Base-by-base conservation (phyloP, 2,329 filamentous ascomycete genomes). In the Sordariomycetes sp. region DNA sequence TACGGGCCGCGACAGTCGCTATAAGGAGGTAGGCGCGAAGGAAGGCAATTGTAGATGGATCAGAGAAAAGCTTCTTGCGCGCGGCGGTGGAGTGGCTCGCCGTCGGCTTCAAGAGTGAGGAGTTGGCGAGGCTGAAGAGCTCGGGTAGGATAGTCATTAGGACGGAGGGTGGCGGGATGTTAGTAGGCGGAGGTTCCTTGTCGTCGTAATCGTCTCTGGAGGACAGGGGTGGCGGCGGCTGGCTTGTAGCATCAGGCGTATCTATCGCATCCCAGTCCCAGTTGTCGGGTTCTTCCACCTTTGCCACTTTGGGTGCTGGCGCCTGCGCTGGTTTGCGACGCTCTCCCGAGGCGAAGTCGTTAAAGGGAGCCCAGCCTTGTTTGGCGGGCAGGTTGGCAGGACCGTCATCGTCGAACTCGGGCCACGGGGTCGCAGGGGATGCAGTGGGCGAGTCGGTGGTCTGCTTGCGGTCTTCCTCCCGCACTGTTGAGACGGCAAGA, bases 151-250 rank as follows among this genome's bases (percentile, higher is more conserved):
- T 71, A 10, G 88, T 85, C 24, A 97, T 78, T 16, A 97, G 76
- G 22, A 96, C 79, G 1, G 89, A 89, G 1, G 93, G 93, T 4
- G 93, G 93, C 11, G 93, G 93, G 8, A 97, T 85, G 66, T 96
- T 97, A 20, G 85, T 90, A 5, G 91, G 91, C 6, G 90, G 88
- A 25, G 77, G 73, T 5, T 70, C 68, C 46, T 69, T 67, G 59
- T 75, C 69, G n/a, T 61, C 62, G 40, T 59, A 51, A 28, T 55
- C 53, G 12, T 54, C 50, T 12, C 35, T 34, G 20, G 20, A 24
- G 46, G 46, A 24, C 20, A 50, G 46, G 8, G 46, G 11, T 22
- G 46, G 46, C 4, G 20, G 46, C 14, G n/a, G 46, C 46, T 50
- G 46, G 46, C 46, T 24, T 11, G n/a, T 24, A 20, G 46, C 22